Conservation (phyloP, 2,329 filamentous ascomycete genomes). For the Ophioceras dolichostomum region DNA sequence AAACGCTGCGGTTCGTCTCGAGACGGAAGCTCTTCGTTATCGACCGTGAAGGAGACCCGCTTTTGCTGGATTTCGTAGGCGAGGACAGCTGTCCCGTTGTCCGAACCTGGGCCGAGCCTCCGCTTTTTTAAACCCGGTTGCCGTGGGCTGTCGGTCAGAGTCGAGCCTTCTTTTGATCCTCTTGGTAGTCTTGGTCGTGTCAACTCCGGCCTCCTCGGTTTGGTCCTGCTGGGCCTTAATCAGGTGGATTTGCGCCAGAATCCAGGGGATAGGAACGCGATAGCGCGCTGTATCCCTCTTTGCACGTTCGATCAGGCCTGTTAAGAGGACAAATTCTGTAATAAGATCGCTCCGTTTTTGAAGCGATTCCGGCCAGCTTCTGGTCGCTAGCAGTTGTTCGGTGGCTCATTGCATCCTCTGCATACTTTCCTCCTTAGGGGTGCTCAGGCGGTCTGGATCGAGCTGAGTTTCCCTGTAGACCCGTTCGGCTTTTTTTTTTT, state of each 20-base stretch:
- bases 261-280: background rate
- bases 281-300: background rate
- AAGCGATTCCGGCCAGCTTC: background rate
- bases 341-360: background rate
- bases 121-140: background rate
- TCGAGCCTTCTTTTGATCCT: background rate
- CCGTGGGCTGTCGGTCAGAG: background rate
- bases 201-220: background rate
- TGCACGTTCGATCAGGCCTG: background rate
- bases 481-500: background rate
- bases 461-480: background rate
- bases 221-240: background rate
- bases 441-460: background rate
- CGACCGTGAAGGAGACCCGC: background rate
- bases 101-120: background rate
- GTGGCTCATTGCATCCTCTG: background rate
- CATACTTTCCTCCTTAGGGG: background rate
- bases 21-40: background rate
- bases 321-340: background rate
- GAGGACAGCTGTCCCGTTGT: background rate
- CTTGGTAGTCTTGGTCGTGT: background rate
- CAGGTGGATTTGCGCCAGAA: background rate
- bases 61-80: background rate
- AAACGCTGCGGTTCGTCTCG: background rate
- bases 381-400: background rate